Evolutionary conservation across 352 stramenopile species (phyloP).

Genomic region (Saprolegnia diclina): DNA sequence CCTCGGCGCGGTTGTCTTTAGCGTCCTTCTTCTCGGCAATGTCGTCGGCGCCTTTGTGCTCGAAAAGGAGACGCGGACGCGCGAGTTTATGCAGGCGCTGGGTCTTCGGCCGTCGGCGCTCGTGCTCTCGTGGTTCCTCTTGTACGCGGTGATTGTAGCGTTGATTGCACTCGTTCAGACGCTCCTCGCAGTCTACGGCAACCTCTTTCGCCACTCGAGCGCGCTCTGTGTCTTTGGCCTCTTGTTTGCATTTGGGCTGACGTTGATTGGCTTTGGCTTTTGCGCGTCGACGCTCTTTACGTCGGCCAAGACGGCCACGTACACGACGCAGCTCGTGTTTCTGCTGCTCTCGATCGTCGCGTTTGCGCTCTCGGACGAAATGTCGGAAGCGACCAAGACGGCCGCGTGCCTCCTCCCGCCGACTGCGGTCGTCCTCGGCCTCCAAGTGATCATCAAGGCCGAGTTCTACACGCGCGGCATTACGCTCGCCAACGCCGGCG

Average conservation of each 20-base stretch:
- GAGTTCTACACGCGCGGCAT: slow-evolving; percentile 55
- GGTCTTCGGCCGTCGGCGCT: slow-evolving; percentile 33
- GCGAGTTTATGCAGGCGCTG: slow-evolving; percentile 65
- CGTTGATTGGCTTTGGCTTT: slow-evolving; percentile 32
- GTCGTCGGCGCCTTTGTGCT: slow-evolving; percentile 62
- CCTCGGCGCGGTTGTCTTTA: slow-evolving; percentile 45
- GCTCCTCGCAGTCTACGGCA: slow-evolving; percentile 28
- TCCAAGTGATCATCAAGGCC: slow-evolving; percentile 46
- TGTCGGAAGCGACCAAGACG: slow-evolving; percentile 25
- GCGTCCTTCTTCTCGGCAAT: slow-evolving; percentile 66
- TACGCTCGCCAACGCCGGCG: slow-evolving; percentile 36
- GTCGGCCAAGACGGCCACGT: slow-evolving; percentile 24
- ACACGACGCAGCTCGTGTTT: slow-evolving; percentile 32
- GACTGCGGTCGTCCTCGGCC: slow-evolving; percentile 40
- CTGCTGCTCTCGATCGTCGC: slow-evolving; percentile 36
- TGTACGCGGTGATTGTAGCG: slow-evolving; percentile 23
- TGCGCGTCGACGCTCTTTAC: slow-evolving; percentile 34
- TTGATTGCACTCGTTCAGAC: slow-evolving; percentile 39
- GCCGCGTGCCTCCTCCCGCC: slow-evolving; percentile 31
- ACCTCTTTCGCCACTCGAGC: slow-evolving; percentile 27
- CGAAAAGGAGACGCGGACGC: slow-evolving; percentile 63
- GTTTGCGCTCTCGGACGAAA: not conserved
- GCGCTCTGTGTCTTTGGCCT: slow-evolving; percentile 30
- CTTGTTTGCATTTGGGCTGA: slow-evolving; percentile 40
- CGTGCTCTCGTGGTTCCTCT: slow-evolving; percentile 26